phyloP scores from a whole-genome alignment of 139 green algal genomes.

The Gonium pectorale region DNA sequence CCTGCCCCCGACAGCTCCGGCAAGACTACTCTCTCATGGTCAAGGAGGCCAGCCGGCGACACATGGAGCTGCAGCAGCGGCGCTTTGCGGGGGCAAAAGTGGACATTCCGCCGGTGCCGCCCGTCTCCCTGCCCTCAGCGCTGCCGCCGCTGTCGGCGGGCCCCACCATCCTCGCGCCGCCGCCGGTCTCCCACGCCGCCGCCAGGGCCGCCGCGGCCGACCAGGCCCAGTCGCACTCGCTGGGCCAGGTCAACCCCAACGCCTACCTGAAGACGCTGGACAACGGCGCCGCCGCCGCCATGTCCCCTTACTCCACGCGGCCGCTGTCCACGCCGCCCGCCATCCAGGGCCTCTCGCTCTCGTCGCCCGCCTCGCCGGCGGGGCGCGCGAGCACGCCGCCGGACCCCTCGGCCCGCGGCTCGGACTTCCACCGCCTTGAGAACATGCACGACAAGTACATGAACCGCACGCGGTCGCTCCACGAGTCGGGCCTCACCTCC shows the following conservation, averaged over 20 bases:
- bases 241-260: slow-evolving; percentile 38
- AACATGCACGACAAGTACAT: slow-evolving; percentile 47
- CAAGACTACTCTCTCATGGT: slow-evolving; percentile 30
- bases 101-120: background rate
- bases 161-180: background rate
- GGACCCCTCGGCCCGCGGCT: slow-evolving; percentile 9
- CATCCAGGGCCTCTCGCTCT: slow-evolving; percentile 1
- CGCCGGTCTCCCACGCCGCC: background rate
- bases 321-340: background rate
- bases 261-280: slow-evolving; percentile 36
- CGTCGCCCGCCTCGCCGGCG: background rate
- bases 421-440: slow-evolving; percentile 40
- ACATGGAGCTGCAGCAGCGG: slow-evolving; percentile 49
- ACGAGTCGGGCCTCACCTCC: slow-evolving; percentile 19
- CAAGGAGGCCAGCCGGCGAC: slow-evolving; percentile 31
- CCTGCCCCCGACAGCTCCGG: slow-evolving; percentile 1
- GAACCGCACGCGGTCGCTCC: slow-evolving; percentile 5
- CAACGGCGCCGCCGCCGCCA: background rate
- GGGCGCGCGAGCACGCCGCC: background rate
- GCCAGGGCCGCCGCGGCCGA: background rate
- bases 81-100: slow-evolving; percentile 35
- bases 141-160: background rate
- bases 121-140: background rate
- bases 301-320: slow-evolving; percentile 24
- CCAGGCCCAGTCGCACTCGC: slow-evolving; percentile 15